phyloP scores from a whole-genome alignment of 495 filamentous ascomycete genomes.

The Rhizodiscina lignyota region DNA sequence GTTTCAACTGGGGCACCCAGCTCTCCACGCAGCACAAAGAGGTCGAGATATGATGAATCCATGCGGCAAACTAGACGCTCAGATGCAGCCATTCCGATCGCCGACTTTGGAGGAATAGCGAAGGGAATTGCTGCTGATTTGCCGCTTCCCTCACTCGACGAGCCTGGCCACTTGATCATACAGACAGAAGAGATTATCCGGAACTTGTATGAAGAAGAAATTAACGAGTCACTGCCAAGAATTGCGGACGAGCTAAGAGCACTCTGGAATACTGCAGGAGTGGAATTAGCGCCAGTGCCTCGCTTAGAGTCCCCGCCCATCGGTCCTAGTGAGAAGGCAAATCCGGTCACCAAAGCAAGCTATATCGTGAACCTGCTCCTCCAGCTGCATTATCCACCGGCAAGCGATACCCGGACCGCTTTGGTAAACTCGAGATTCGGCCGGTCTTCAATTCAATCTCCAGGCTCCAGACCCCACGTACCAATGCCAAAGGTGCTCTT shows the following conservation, averaged over 20 bases:
- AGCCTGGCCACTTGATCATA: conserved; percentile 29
- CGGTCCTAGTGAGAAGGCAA: background rate
- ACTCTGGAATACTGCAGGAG: background rate
- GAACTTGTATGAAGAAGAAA: conserved; percentile 38
- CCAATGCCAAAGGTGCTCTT: conserved; percentile 59
- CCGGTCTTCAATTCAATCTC: background rate
- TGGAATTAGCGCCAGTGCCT: background rate
- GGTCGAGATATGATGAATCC: background rate
- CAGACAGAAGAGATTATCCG: conserved; percentile 27
- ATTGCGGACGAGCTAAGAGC: background rate
- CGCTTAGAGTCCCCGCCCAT: background rate
- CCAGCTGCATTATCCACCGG: conserved; percentile 44
- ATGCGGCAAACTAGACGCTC: conserved; percentile 4
- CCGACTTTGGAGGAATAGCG: conserved; percentile 22
- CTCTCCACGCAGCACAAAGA: background rate
- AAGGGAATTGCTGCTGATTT: conserved; percentile 25
- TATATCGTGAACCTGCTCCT: conserved; percentile 57
- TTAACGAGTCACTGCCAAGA: conserved; percentile 20
- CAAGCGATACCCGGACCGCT: conserved; percentile 15
- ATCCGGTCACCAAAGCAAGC: conserved; percentile 38
- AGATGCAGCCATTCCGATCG: conserved; percentile 3
- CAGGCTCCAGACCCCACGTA: conserved; percentile 7
- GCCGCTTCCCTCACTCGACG: conserved; percentile 20
- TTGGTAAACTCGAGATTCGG: conserved; percentile 15
- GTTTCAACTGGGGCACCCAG: background rate